Percentiles rank a stretch among this genome's conserved stretches.
Conservation (phyloP, 257 asterid species). For the Gentiana dahurica region DNA sequence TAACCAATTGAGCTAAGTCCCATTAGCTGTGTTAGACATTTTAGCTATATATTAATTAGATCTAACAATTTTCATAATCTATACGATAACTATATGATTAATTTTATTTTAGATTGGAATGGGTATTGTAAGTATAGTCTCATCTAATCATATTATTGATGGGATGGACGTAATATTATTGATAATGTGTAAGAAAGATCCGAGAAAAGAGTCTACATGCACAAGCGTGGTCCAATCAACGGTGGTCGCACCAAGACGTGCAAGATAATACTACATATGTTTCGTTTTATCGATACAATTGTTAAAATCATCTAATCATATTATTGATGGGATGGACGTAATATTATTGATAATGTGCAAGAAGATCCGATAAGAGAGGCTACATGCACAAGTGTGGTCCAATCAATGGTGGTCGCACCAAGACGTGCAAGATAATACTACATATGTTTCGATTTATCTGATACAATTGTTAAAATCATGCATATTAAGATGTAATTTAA, state of each 20-base stretch:
- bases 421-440: neutral
- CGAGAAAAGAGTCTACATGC: neutral
- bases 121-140: too few relatives aligned
- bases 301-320: neutral
- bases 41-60: too few relatives aligned
- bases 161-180: neutral
- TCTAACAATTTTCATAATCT: too few relatives aligned
- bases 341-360: neutral
- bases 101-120: too few relatives aligned
- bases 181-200: too few relatives aligned
- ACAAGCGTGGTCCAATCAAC: neutral
- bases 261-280: neutral
- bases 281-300: neutral
- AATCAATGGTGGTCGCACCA: constrained; percentile 7
- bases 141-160: neutral
- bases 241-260: neutral
- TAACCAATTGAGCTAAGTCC: too few relatives aligned
- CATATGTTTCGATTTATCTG: constrained; percentile 1
- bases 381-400: constrained; percentile 7
- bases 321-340: neutral
- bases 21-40: too few relatives aligned
- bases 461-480: neutral
- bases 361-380: neutral
- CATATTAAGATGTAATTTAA: neutral
- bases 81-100: too few relatives aligned